Base-by-base conservation (phyloP, 106 monocot genomes). In the Alisma plantagoaquatica region DNA sequence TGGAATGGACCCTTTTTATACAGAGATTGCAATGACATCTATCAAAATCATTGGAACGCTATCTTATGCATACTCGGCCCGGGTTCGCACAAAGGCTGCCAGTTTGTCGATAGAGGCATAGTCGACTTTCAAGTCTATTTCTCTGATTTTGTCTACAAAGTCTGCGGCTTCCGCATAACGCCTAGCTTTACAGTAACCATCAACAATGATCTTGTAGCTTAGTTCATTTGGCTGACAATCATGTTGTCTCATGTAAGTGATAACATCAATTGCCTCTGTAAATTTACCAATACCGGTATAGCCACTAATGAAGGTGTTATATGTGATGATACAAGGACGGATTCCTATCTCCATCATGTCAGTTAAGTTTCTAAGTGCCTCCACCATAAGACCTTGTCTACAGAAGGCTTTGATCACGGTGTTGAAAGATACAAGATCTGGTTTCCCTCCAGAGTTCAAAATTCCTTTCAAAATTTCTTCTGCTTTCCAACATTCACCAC, bases 381-480 rank as follows among this genome's bases (percentile, higher is more conserved):
- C 91, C 4, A 61, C 47, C 73, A 92, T 75, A 15, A 86, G 73
- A 33, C 91, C 78, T 63, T 82, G 75, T 60, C 73, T 86, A 67
- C 91, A 85, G 53, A 75, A 92, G 23, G 78, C 91, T 56, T 92
- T 92, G 54, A 92, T 92, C 29, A 92, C 91, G 3, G 91, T 92
- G 59, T 91, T 92, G 50, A 81, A 92, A 1, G 85, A 81, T 16
- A 86, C 64, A 29, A 79, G 17, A 54, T 92, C 85, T 0, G 91
- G 81, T 38, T 79, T 67, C 33, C 62, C 27, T 10, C 68, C 72
- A 11, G 64, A 70, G 10, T 11, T 63, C 33, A 74, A 33, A 29
- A 96, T 41, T 29, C 68, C 66, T 51, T 68, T 81, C 20, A 98
- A 67, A 42, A 82, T 54, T 38, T 84, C 73, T 63, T 98, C 89